These are phyloP conservation scores for Geotrichum klebahnii DNA, from an alignment of 1,139 yeast species.

Conservation along the genomic window DNA sequence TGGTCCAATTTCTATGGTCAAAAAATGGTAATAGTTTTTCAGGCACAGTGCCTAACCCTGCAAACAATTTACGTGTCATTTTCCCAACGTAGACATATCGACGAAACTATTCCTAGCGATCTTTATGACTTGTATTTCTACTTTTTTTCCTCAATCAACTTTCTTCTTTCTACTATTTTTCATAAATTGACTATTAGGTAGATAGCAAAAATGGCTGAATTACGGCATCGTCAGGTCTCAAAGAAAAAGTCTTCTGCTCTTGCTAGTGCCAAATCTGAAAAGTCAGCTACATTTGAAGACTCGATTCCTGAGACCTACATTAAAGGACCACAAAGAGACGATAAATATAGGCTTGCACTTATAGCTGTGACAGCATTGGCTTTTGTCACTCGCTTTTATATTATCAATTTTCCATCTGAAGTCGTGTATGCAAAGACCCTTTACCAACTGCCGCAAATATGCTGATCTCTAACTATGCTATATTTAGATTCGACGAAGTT, in stretches of 20 bases:
- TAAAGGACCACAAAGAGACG: neutral
- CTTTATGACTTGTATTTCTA: neutral
- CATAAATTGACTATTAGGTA: neutral
- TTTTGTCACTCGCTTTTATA: constrained; percentile 64
- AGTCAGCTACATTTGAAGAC: constrained; percentile 8
- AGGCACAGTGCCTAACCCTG: constrained; percentile 14
- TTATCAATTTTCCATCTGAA: constrained; percentile 67
- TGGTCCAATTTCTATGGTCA: neutral
- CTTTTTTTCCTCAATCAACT: neutral
- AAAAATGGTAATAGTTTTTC: neutral
- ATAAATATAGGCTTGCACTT: constrained; percentile 19
- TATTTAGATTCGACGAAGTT: constrained; percentile 85
- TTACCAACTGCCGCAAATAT: neutral
- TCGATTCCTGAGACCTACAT: neutral
- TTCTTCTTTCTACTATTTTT: constrained; percentile 2
- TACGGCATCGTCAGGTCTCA: constrained; percentile 22
- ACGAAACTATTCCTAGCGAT: no score
- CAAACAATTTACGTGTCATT: constrained; percentile 18
- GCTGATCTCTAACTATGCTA: neutral
- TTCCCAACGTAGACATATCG: neutral
- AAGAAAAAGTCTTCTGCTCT: constrained; percentile 18
- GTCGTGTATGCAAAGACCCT: constrained; percentile 53
- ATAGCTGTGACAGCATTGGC: constrained; percentile 59
- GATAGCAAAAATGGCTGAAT: constrained; percentile 19
- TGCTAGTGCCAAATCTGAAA: constrained; percentile 13